phyloP scores from a whole-genome alignment of 305 asterid species.

The Solanum chacoense region DNA sequence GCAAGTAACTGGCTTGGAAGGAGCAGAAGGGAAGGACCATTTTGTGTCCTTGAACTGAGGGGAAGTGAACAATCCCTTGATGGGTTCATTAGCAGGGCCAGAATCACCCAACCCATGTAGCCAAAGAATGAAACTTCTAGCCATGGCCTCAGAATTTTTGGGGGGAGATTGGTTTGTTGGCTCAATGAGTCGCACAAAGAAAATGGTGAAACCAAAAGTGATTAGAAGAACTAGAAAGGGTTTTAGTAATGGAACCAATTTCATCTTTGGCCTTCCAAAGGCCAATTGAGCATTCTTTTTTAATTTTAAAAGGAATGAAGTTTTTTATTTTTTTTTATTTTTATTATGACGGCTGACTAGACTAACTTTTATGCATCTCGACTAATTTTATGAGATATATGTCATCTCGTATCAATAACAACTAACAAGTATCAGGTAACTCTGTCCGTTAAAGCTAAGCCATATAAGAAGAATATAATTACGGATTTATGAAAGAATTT shows the following conservation, averaged over 20 bases:
- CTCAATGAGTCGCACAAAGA: constrained; percentile 28
- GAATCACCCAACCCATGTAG: constrained; percentile 92
- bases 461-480: neutral
- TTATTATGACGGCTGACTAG: too few species aligned
- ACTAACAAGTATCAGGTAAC: too few species aligned
- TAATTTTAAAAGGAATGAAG: neutral
- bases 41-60: constrained; percentile 54
- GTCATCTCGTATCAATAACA: neutral
- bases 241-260: constrained; percentile 19
- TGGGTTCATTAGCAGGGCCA: constrained; percentile 92
- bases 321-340: neutral
- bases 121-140: constrained; percentile 74
- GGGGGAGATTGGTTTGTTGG: constrained; percentile 3
- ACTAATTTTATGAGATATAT: fast-evolving
- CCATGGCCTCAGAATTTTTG: constrained; percentile 35
- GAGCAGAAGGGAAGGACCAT: constrained; percentile 95
- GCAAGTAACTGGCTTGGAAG: constrained; percentile 72
- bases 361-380: neutral
- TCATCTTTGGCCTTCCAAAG: constrained; percentile 23
- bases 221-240: constrained; percentile 28
- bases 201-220: constrained; percentile 43
- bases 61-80: constrained; percentile 64
- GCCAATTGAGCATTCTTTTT: neutral
- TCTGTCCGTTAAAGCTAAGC: fast-evolving
- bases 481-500: fast-evolving